These are phyloP conservation scores for Laguncularia racemosa DNA, from an alignment of 345 rosid species.

Conservation along the genomic window DNA sequence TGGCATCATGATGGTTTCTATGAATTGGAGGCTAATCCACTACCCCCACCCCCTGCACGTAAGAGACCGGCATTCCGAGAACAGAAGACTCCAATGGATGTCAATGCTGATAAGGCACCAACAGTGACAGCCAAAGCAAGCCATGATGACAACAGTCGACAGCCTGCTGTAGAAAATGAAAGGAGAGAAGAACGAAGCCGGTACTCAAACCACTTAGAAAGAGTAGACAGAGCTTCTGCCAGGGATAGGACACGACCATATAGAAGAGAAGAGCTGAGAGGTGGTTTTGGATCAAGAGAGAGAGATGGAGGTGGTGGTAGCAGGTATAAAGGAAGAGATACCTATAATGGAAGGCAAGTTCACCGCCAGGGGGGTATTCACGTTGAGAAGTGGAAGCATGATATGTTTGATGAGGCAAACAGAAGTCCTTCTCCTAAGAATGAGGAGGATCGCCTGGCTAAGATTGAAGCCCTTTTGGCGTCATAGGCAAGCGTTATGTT, in stretches of 20 bases:
- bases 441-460: slow-evolving; percentile 90
- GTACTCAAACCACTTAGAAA: slow-evolving; percentile 27
- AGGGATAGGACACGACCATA: slow-evolving; percentile 29
- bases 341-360: slow-evolving; percentile 42
- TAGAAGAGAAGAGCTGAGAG: slow-evolving; percentile 41
- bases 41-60: slow-evolving; percentile 18
- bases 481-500: slow-evolving; percentile 18
- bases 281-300: slow-evolving; percentile 29
- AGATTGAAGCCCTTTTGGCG: slow-evolving; percentile 78
- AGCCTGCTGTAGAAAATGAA: slow-evolving; percentile 17
- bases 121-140: slow-evolving; percentile 29
- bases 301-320: slow-evolving; percentile 33
- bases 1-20: slow-evolving; percentile 70
- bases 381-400: slow-evolving; percentile 91
- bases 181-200: slow-evolving; percentile 48
- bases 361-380: slow-evolving; percentile 27
- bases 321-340: slow-evolving; percentile 44
- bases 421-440: slow-evolving; percentile 59
- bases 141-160: slow-evolving; percentile 10
- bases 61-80: slow-evolving; percentile 93
- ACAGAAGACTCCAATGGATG: slow-evolving; percentile 41
- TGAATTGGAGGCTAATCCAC: slow-evolving; percentile 43
- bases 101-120: slow-evolving; percentile 25
- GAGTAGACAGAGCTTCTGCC: slow-evolving; percentile 33
- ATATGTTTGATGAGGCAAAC: slow-evolving; percentile 71